Conservation (phyloP, 306 rosid genomes). For the Lablab purpureus region DNA sequence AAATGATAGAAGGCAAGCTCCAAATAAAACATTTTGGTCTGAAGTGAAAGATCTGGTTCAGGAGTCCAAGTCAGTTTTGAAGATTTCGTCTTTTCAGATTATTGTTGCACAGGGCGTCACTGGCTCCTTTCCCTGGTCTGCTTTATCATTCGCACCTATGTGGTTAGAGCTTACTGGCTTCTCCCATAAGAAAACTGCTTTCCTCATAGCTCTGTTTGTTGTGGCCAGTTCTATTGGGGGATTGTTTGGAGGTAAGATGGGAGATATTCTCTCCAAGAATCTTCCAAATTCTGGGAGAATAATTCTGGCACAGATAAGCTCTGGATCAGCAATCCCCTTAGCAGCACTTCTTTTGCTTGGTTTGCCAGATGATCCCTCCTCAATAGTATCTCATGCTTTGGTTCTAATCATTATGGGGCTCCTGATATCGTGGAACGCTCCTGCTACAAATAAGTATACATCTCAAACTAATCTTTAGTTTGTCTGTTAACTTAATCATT, state of each 20-base stretch:
- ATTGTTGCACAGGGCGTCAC: constrained; percentile 93
- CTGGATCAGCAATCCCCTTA: constrained; percentile 83
- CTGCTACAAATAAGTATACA: constrained; percentile 91
- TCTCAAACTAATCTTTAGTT: constrained; percentile 12
- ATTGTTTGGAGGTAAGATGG: constrained; percentile 90
- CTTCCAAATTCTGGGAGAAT: constrained; percentile 91
- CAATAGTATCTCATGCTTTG: constrained; percentile 64
- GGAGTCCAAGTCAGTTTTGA: constrained; percentile 76
- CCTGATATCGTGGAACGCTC: constrained; percentile 87
- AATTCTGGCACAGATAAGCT: constrained; percentile 88
- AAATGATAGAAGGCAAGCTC: constrained; percentile 40
- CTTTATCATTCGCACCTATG: constrained; percentile 88
- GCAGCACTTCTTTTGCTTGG: constrained; percentile 80
- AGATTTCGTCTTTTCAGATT: constrained; percentile 86
- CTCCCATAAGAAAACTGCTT: constrained; percentile 80
- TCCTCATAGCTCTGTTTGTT: constrained; percentile 78
- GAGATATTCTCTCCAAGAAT: constrained; percentile 75
- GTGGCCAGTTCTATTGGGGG: constrained; percentile 81
- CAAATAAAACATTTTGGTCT: constrained; percentile 62
- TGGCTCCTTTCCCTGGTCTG: constrained; percentile 97
- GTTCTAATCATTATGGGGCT: constrained; percentile 73
- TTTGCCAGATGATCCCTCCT: constrained; percentile 68
- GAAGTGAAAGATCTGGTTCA: constrained; percentile 68
- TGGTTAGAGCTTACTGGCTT: constrained; percentile 97
- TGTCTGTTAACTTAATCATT: not conserved